These are phyloP conservation scores for Tetracladium maxilliforme DNA, from an alignment of 2,329 filamentous ascomycete genomes.

Conservation along the genomic window DNA sequence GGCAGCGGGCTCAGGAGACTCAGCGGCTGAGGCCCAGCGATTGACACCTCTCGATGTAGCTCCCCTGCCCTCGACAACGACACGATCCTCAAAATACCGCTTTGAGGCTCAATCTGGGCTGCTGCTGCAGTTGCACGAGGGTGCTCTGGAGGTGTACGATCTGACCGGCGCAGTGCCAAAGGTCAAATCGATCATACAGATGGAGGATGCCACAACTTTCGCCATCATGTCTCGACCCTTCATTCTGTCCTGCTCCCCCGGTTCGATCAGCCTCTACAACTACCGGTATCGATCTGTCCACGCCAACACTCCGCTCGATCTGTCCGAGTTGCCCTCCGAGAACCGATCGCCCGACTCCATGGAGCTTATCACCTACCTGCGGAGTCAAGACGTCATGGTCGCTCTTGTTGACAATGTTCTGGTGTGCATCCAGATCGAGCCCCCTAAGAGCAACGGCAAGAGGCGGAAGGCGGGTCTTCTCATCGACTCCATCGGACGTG, in stretches of 20 bases:
- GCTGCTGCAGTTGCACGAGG: slow-evolving; percentile 42
- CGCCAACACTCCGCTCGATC: slow-evolving; percentile 19
- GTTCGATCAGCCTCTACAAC: slow-evolving; percentile 49
- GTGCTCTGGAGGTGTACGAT: slow-evolving; percentile 45
- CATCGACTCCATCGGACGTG: slow-evolving; percentile 61
- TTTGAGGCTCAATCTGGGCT: slow-evolving; percentile 49
- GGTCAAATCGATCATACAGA: slow-evolving; percentile 35
- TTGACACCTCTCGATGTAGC: slow-evolving; percentile 10
- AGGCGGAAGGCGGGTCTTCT: slow-evolving; percentile 45
- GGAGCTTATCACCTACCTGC: slow-evolving; percentile 45
- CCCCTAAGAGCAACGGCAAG: slow-evolving; percentile 39
- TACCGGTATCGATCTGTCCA: slow-evolving; percentile 45
- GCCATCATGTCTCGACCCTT: slow-evolving; percentile 52
- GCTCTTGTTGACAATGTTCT: slow-evolving; percentile 49
- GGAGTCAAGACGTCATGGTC: slow-evolving; percentile 50
- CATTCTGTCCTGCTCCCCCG: slow-evolving; percentile 42
- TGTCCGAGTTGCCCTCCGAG: slow-evolving; percentile 5
- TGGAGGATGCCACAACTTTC: slow-evolving; percentile 43
- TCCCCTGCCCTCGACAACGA: slow-evolving; percentile 2
- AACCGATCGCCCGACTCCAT: slow-evolving; percentile 10
- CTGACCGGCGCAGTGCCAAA: slow-evolving; percentile 47
- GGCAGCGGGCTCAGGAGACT: too few relatives aligned
- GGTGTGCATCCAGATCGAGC: slow-evolving; percentile 55
- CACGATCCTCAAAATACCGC: slow-evolving; percentile 22
- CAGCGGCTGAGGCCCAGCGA: too few relatives aligned